Base-by-base conservation (phyloP, 306 rosid species). In the Begonia masoniana region DNA sequence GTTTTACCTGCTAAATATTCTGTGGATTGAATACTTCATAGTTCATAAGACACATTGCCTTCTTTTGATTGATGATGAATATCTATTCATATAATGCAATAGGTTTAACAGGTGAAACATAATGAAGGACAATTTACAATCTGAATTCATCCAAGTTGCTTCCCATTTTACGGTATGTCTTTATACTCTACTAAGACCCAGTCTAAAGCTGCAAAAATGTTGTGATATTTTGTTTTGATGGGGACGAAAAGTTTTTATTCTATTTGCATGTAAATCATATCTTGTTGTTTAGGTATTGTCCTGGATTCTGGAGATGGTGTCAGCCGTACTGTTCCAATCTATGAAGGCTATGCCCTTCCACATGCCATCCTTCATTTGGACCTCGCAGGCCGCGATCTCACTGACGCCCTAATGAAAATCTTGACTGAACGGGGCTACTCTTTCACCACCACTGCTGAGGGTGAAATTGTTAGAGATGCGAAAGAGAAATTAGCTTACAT, bases 381-480 rank as follows among this genome's bases (percentile, higher is more conserved):
- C 60, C 82, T 89, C 51, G 97, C 97, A 41, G 97, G 97, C 13
- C 94, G 97, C 63, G 97, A 89, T 66, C 97, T 89, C 39, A 89
- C 97, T 4, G 95, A 89, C 52, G 85, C 83, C 66, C 84, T 89
- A 8, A 85, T 89, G 95, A 89, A 89, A 70, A 89, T 89, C 57
- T 69, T 89, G 62, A 89, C 97, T n/a, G 97, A 89, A 72, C 97
- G 97, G 59, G 97, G 97, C 12, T 89, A 89, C 83, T 89, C 94
- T 41, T 89, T 89, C 78, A 89, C 97, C 68, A 89, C 95, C 8
- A 66, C 83, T 15, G 95, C 97, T 1, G 97, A 89, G 83, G 84
- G 97, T 1, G 97, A 89, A 89, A 89, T 89, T 53, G 95, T 89
- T 50, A 82, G 97, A 67, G 97, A 89, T 51, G 65, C 85, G 73